Base-by-base conservation (phyloP, 1,139 yeast genomes). In the Protomyces pachydermus region DNA sequence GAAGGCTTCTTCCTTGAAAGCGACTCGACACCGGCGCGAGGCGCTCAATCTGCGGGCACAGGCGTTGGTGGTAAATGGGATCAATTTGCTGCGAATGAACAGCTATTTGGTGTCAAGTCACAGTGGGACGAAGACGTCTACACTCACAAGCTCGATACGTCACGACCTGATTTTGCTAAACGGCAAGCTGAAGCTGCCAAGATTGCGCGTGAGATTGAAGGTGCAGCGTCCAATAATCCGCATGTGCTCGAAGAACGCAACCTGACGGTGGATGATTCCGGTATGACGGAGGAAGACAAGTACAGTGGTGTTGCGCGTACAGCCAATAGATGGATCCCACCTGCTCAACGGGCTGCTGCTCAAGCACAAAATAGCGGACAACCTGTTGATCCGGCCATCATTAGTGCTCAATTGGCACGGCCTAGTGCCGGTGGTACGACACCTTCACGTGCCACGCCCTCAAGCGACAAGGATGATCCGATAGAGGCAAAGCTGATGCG, bases 211-310 rank as follows among this genome's bases (percentile, higher is more conserved):
- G 98, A 93, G 72, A 93, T 93, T 70, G 95, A 88, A 73, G 76
- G 84, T 69, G 79, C 82, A 6, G 72, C 79, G 64, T 81, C 86
- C 25, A 86, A 86, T 45, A 91, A 89, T 73, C 78, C 84, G 46
- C 98, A 93, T 74, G 70, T 91, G 45, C 90, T 95, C 67, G 98
- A 93, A 74, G 98, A 93, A 75, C 84, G 98, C 74, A 97, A 97
- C 23, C 74, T 74, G 23, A 63, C 56, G 6, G 82, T 87, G 50
- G 96, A 89, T 72, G 96, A 89, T 73, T 82, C 88, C 67, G 97
- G 96, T 2, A 70, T 88, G 70, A 98, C 93, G 74, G 98, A 93
- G 76, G 99, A 95, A 74, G 97, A 91, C 75, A 88, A 88, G 76
- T 93, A 91, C 73, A 90, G 97, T 2, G 98, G 98, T 55, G 98